Evolutionary conservation across 2,329 filamentous ascomycete species (phyloP), one percentile per base, ranked within the genome.

Genomic region (Penicillium sp.): DNA sequence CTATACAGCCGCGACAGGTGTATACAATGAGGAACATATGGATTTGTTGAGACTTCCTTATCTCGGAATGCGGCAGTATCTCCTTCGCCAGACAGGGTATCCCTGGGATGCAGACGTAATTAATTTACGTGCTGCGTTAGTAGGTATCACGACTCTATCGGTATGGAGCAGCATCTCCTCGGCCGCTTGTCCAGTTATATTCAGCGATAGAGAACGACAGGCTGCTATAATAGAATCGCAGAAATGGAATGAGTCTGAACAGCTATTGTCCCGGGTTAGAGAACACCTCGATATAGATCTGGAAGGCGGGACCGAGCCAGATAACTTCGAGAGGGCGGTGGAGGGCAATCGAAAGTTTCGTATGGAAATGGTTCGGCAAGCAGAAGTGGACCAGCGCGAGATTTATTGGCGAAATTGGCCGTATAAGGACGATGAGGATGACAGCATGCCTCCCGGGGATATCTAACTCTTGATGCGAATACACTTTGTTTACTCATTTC

Each of bases 91-190:
- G 41, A 67, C 59, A 45, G 62, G 61, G 28, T 70, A 66, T 61
- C 66, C 65, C 16, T 70, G 57, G 65, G 64, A 70, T 40, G 60
- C 57, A 41, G 67, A 70, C 47, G 2, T 68, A 4, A 68, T 70
- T 9, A 71, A 68, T 30, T 46, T 70, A 22, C 63, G 61, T 42
- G 59, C 61, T 45, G 65, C 63, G 2, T 51, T 69, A 37, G 61
- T 69, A 30, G 62, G 64, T 9, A 61, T 67, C 40, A 68, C 61
- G 4, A 62, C 43, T 19, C 48, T 55, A 16, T 56, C 41, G 4
- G 55, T 66, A 44, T 66, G 1, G 77, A 75, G 28, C 75, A 72
- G 47, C 64, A 78, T 65, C 67, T 79, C 44, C 64, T 77, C 35
- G 66, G 44, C 43, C 9, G 25, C 12, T 40, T 67, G 61, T 49